Percentiles rank a stretch among this genome's conserved stretches.
phyloP scores from a whole-genome alignment of 352 stramenopile species.

The Globisporangium nodosum region DNA sequence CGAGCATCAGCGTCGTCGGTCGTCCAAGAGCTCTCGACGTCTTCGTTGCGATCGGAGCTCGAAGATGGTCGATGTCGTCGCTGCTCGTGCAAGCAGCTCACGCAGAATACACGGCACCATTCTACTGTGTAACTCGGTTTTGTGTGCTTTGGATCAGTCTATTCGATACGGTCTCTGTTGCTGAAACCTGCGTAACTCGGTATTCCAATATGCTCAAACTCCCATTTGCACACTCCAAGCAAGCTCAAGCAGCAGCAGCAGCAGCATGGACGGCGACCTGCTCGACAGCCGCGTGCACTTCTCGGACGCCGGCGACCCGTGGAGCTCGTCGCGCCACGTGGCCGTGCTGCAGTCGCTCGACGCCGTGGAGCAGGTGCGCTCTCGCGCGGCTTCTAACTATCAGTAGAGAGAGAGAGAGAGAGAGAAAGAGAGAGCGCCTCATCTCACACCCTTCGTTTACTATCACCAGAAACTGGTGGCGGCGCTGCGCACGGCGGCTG shows the following conservation, averaged over 20 bases:
- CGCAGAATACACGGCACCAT: too few relatives aligned
- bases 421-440: neutral
- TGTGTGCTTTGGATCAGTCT: neutral
- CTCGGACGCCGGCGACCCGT: constrained; percentile 60
- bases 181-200: neutral
- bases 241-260: neutral
- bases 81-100: neutral
- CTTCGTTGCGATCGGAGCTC: neutral
- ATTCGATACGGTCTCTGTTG: neutral
- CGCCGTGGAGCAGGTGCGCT: constrained; percentile 62
- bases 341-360: constrained; percentile 73
- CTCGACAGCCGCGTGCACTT: constrained; percentile 73
- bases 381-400: neutral
- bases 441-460: neutral
- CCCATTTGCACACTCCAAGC: too few relatives aligned
- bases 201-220: neutral
- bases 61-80: neutral
- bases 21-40: neutral
- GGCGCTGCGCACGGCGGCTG: constrained; percentile 57
- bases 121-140: neutral
- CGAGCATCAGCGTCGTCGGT: neutral
- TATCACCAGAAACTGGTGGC: constrained; percentile 70
- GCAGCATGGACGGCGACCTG: constrained; percentile 47
- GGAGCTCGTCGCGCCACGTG: constrained; percentile 65
- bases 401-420: too few relatives aligned